phyloP scores from a whole-genome alignment of 208 protist species.

The Acanthamoeba rhysodes region DNA sequence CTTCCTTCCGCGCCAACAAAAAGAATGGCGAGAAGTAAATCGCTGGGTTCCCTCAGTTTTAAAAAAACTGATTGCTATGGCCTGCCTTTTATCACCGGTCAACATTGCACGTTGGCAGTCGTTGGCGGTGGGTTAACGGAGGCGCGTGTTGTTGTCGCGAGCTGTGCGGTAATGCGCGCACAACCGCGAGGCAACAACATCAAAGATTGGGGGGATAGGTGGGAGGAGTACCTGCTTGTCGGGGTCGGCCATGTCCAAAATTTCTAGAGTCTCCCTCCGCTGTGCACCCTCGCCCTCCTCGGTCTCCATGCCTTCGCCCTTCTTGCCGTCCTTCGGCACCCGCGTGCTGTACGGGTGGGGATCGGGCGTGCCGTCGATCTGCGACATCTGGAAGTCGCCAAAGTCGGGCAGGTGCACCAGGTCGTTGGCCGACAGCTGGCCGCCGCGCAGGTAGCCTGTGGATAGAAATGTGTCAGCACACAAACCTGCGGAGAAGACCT shows the following conservation, averaged over 20 bases:
- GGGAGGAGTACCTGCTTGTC: conserved; percentile 65
- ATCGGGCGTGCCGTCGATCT: conserved; percentile 72
- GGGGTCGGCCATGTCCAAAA: conserved; percentile 73
- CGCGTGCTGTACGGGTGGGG: conserved; percentile 54
- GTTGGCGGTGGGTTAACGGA: conserved; percentile 59
- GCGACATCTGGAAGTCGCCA: conserved; percentile 76
- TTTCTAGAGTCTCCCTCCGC: conserved; percentile 30
- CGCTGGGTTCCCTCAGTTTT: conserved; percentile 16
- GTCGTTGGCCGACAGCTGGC: conserved; percentile 71
- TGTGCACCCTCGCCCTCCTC: neutral
- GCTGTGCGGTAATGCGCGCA: neutral
- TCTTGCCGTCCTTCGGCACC: conserved; percentile 36
- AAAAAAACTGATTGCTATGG: neutral
- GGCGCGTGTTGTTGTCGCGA: neutral
- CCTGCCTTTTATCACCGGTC: conserved; percentile 58
- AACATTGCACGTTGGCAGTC: neutral
- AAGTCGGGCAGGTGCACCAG: conserved; percentile 78
- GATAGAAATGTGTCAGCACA: neutral
- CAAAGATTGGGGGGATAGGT: too few species aligned
- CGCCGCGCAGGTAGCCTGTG: conserved; percentile 69
- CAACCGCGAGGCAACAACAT: neutral
- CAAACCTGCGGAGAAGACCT: too few species aligned
- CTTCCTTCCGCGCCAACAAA: neutral
- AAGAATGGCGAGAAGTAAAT: conserved; percentile 45
- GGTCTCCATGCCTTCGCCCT: conserved; percentile 49